A percentile compares a stretch with the other conserved stretches of the same genome.
Conservation (phyloP, 441 rosid genomes). For the Syzygium syzygioides region DNA sequence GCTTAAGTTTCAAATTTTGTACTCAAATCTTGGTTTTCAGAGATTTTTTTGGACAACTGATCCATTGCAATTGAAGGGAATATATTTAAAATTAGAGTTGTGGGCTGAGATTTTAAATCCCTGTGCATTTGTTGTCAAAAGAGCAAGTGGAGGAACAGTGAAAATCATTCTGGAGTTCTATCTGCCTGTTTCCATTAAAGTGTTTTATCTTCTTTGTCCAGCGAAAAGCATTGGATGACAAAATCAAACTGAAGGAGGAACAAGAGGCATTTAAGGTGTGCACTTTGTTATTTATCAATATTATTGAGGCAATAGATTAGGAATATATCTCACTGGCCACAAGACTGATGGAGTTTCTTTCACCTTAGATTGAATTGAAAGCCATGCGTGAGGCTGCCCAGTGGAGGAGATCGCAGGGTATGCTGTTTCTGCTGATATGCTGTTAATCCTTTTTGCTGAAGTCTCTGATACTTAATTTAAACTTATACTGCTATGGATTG, state of each 20-base stretch:
- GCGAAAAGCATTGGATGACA: conserved; percentile 86
- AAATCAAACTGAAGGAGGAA: conserved; percentile 83
- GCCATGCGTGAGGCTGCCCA: conserved; percentile 95
- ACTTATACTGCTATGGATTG: background rate
- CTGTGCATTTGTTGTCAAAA: background rate
- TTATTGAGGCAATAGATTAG: background rate
- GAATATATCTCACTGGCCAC: conserved; percentile 2
- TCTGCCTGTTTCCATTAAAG: background rate
- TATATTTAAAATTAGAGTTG: background rate
- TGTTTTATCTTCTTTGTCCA: conserved; percentile 23
- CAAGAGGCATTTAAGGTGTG: conserved; percentile 80
- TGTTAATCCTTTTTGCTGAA: background rate
- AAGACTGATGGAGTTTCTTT: background rate
- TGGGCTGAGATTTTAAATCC: background rate
- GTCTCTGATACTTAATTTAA: background rate
- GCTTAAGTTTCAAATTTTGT: background rate
- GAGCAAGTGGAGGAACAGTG: background rate
- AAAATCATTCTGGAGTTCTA: background rate
- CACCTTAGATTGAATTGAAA: conserved; percentile 59
- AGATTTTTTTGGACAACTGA: background rate
- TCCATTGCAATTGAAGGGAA: background rate
- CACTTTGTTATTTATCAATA: conserved; percentile 2
- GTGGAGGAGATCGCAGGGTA: conserved; percentile 93
- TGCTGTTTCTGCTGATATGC: conserved; percentile 4
- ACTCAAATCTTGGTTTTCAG: background rate